These are phyloP conservation scores for Uromyces viciae-fabae DNA, from an alignment of 1,284 basidiomycete species.

Conservation along the genomic window DNA sequence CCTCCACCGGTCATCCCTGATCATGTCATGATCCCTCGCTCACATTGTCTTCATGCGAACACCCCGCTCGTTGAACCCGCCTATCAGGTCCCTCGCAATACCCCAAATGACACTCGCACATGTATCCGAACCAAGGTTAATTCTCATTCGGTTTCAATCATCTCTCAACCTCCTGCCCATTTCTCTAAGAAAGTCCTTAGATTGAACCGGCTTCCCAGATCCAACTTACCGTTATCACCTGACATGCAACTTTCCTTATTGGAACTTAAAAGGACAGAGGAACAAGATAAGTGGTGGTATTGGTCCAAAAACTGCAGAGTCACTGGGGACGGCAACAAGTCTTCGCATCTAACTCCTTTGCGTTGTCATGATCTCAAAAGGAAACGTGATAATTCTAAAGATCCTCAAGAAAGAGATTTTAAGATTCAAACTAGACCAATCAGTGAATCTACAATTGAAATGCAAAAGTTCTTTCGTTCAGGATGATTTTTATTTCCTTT, in stretches of 20 bases:
- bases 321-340: constrained; percentile 31
- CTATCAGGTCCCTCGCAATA: constrained; percentile 2
- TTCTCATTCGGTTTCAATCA: constrained; percentile 23
- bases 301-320: constrained; percentile 3
- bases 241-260: not conserved
- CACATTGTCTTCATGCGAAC: not conserved
- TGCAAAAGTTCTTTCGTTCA: constrained; percentile 1
- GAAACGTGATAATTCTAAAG: not conserved
- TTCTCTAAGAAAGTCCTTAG: not conserved
- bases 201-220: not conserved
- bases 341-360: not conserved
- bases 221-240: not conserved
- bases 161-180: not conserved
- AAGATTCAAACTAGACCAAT: constrained; percentile 13
- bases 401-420: not conserved
- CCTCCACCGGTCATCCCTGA: constrained; percentile 11
- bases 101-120: not conserved
- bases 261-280: not conserved
- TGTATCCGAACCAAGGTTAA: constrained; percentile 14
- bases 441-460: constrained; percentile 9
- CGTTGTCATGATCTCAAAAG: constrained; percentile 22
- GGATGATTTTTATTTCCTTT: not conserved
- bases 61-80: not conserved
- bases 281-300: constrained; percentile 34
- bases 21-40: constrained; percentile 3